These are phyloP conservation scores for Whalleya microplaca DNA, from an alignment of 2,329 filamentous ascomycete genomes.

Conservation along the genomic window DNA sequence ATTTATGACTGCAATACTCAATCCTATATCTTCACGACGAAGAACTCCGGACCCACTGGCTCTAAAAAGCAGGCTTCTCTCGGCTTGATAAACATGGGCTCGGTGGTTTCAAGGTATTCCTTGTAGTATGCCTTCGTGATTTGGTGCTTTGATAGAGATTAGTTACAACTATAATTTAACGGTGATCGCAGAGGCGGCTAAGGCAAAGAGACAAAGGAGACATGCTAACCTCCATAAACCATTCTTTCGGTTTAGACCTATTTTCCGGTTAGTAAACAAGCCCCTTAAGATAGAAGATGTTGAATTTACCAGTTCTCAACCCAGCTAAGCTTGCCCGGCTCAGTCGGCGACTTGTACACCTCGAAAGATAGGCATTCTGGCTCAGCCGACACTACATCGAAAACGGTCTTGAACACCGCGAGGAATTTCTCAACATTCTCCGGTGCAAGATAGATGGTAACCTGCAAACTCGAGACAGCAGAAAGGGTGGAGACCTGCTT, in stretches of 20 bases:
- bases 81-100: conserved; percentile 45
- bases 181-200: background rate
- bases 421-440: conserved; percentile 32
- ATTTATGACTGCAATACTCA: background rate
- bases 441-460: conserved; percentile 33
- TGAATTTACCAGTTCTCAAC: conserved; percentile 45
- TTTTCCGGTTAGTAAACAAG: conserved; percentile 6
- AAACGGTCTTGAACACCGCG: conserved; percentile 41
- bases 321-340: conserved; percentile 44
- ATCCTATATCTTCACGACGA: conserved; percentile 21
- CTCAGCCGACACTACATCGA: conserved; percentile 46
- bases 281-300: background rate
- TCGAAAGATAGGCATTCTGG: conserved; percentile 50
- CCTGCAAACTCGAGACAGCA: conserved; percentile 31
- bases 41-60: conserved; percentile 30
- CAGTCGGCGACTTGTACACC: conserved; percentile 41
- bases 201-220: background rate
- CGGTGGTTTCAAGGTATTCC: conserved; percentile 43
- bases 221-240: conserved; percentile 32
- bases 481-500: background rate
- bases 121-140: conserved; percentile 46
- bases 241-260: conserved; percentile 35
- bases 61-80: conserved; percentile 38
- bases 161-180: conserved; percentile 2
- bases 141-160: conserved; percentile 33